Conservation (phyloP, 2,329 filamentous ascomycete genomes). For the Calonectria multiphialidica region DNA sequence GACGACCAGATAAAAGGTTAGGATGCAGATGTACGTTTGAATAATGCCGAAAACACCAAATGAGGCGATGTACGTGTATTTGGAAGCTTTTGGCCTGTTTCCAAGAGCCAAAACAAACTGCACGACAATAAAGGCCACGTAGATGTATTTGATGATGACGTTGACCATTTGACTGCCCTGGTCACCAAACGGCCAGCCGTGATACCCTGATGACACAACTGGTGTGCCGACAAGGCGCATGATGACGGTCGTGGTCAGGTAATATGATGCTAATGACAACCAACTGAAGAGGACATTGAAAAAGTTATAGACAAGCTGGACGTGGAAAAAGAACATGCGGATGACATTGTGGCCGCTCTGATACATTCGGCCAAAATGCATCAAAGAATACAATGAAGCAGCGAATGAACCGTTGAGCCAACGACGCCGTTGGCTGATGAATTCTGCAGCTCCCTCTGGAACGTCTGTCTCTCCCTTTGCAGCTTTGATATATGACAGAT, state of each 20-base stretch:
- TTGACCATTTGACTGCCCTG: constrained; percentile 1
- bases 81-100: constrained; percentile 9
- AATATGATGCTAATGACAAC: not conserved
- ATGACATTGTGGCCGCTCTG: not conserved
- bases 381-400: not conserved
- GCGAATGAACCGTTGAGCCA: constrained; percentile 4
- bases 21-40: not conserved
- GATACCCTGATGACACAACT: not conserved
- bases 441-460: not conserved
- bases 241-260: constrained; percentile 1
- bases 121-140: not conserved
- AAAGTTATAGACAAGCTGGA: constrained; percentile 5
- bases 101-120: constrained; percentile 17
- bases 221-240: constrained; percentile 5
- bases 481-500: constrained; percentile 5
- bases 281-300: constrained; percentile 8
- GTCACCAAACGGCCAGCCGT: constrained; percentile 3
- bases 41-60: constrained; percentile 8
- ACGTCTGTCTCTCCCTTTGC: constrained; percentile 11
- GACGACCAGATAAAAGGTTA: constrained; percentile 2
- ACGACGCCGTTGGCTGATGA: constrained; percentile 3
- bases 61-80: constrained; percentile 8
- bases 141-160: constrained; percentile 1
- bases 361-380: constrained; percentile 6
- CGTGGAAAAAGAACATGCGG: constrained; percentile 12